Percentiles rank a stretch among this genome's conserved stretches.
phyloP scores from a whole-genome alignment of 2,329 filamentous ascomycete genomes.

The Colletotrichum higginsianum region DNA sequence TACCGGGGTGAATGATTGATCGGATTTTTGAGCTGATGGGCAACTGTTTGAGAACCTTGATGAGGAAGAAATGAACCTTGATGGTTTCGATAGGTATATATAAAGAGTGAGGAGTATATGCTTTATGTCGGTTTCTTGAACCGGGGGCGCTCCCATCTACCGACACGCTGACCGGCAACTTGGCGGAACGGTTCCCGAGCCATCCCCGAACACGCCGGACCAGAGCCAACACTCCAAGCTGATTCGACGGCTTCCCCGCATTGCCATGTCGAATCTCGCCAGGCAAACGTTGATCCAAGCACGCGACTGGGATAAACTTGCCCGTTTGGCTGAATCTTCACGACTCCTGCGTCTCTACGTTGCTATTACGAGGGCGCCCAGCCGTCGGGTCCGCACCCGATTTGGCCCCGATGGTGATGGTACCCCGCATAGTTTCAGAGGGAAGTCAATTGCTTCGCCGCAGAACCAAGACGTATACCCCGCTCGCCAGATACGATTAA shows the following conservation, averaged over 20 bases:
- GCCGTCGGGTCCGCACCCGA: conserved; percentile 24
- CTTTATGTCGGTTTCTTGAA: conserved; percentile 4
- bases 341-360: conserved; percentile 1
- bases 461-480: conserved; percentile 16
- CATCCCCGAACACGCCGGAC: conserved; percentile 37
- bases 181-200: conserved; percentile 31
- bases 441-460: conserved; percentile 14
- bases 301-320: conserved; percentile 28
- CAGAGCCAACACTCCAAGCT: conserved; percentile 14
- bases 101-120: neutral
- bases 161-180: conserved; percentile 11
- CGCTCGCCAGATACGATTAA: conserved; percentile 16
- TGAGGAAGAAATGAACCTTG: conserved; percentile 7
- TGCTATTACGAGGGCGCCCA: conserved; percentile 10
- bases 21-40: neutral
- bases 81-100: conserved; percentile 9
- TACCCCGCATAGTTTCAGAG: conserved; percentile 29
- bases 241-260: conserved; percentile 39
- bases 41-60: conserved; percentile 13
- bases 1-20: neutral
- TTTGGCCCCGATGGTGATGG: conserved; percentile 16
- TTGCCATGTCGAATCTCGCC: conserved; percentile 8
- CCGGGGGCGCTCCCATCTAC: conserved; percentile 6
- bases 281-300: conserved; percentile 24
- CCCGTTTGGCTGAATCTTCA: conserved; percentile 26